Conservation (phyloP, 73 alveolate species). For the Tetrahymena borealis region DNA sequence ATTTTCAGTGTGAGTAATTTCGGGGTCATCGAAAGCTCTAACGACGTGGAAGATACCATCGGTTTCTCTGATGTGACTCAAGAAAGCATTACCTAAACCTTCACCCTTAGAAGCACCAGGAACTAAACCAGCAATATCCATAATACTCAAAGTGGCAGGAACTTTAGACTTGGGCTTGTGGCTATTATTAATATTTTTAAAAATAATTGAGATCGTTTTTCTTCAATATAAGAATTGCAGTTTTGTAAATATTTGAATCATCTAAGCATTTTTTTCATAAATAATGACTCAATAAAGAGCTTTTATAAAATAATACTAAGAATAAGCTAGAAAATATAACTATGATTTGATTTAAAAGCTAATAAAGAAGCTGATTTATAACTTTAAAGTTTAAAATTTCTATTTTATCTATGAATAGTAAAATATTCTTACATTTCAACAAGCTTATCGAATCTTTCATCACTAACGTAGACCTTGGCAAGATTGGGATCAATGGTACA, state of each 20-base stretch:
- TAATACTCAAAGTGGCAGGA: constrained; percentile 81
- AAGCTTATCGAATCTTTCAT: constrained; percentile 83
- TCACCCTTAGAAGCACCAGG: constrained; percentile 98
- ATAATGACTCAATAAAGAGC: no score
- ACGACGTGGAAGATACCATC: constrained; percentile 96
- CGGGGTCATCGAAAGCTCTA: constrained; percentile 92
- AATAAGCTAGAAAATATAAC: no score
- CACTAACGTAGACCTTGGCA: constrained; percentile 95
- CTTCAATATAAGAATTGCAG: no score
- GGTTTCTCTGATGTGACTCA: constrained; percentile 90
- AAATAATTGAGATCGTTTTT: no score
- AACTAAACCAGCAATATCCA: constrained; percentile 94
- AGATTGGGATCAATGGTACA: constrained; percentile 98
- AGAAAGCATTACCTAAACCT: constrained; percentile 98
- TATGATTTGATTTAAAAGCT: no score
- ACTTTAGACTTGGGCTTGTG: constrained; percentile 85
- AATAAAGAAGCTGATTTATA: no score
- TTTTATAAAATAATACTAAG: no score
- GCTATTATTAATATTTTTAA: background rate
- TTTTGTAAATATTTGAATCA: no score
- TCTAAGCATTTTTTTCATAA: no score
- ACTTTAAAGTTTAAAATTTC: no score
- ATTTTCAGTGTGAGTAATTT: constrained; percentile 91
- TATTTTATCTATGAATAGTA: background rate
- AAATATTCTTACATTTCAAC: constrained; percentile 1